Conservation (phyloP, 805 yeast genomes). For the Pichia pseudocactophila region DNA sequence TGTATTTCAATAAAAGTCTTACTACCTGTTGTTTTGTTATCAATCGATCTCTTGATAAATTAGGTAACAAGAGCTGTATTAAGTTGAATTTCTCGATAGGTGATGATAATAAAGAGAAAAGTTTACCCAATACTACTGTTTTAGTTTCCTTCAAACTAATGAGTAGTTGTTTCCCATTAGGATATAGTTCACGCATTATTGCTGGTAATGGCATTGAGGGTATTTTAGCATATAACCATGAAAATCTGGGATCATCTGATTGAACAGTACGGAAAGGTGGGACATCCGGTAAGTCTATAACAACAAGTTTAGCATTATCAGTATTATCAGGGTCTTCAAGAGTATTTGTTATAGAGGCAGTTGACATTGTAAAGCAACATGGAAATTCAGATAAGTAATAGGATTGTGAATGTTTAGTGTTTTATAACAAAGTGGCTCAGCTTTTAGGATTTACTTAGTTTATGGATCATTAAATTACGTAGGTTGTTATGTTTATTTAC, state of each 20-base stretch:
- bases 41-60: conserved; percentile 1
- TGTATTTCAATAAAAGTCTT: conserved; percentile 1
- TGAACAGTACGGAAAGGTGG: neutral
- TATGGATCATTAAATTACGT: no score
- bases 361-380: neutral
- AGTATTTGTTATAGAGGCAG: neutral
- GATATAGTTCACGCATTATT: neutral
- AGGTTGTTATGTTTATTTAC: no score
- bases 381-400: no score
- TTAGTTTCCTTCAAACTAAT: neutral
- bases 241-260: neutral
- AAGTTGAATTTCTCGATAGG: conserved; percentile 6
- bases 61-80: conserved; percentile 1
- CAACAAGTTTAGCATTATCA: neutral
- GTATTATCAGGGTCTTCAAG: neutral
- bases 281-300: neutral
- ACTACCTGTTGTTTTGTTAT: conserved; percentile 5
- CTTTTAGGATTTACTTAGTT: no score
- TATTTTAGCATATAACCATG: neutral
- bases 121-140: neutral
- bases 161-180: neutral
- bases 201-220: neutral
- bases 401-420: no score
- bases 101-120: neutral
- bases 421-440: no score